phyloP scores from a whole-genome alignment of 352 stramenopile genomes.

The Globisporangium orthogonon region DNA sequence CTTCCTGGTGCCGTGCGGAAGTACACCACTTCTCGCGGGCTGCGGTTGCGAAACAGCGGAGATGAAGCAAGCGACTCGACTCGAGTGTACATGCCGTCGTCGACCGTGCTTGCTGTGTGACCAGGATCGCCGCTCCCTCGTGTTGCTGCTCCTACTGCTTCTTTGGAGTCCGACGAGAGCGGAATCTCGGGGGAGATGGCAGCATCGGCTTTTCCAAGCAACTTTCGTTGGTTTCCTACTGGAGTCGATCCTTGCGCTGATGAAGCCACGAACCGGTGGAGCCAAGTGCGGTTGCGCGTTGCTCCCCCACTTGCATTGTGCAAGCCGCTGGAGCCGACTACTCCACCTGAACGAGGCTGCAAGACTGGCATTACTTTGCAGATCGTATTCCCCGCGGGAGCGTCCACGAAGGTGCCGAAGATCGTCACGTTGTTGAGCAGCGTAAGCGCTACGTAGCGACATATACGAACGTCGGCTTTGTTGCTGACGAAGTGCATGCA shows the following conservation, averaged over 20 bases:
- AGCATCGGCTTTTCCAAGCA: background rate
- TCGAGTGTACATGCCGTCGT: slow-evolving; percentile 37
- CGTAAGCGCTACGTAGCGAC: slow-evolving; percentile 48
- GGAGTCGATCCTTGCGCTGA: background rate
- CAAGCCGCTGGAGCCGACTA: background rate
- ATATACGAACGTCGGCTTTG: slow-evolving; percentile 58
- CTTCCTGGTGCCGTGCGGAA: slow-evolving; percentile 61
- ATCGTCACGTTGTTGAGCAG: slow-evolving; percentile 47
- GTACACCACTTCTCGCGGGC: slow-evolving; percentile 57
- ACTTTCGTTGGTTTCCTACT: background rate
- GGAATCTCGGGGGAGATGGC: slow-evolving; percentile 6
- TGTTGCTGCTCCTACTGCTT: background rate
- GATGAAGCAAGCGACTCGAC: slow-evolving; percentile 45
- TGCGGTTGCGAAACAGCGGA: slow-evolving; percentile 43
- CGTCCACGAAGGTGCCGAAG: slow-evolving; percentile 56
- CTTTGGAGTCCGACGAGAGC: background rate
- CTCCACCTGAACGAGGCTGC: slow-evolving; percentile 26
- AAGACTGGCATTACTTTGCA: slow-evolving; percentile 61
- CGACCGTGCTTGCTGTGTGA: slow-evolving; percentile 1
- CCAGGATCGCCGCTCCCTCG: background rate
- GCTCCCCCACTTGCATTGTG: background rate
- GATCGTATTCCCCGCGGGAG: slow-evolving; percentile 28
- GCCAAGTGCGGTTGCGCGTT: background rate
- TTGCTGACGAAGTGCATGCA: slow-evolving; percentile 50
- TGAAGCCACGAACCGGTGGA: background rate